Evolutionary conservation across 2,329 filamentous ascomycete genomes (phyloP).

Genomic region (Cryphonectria japonica): DNA sequence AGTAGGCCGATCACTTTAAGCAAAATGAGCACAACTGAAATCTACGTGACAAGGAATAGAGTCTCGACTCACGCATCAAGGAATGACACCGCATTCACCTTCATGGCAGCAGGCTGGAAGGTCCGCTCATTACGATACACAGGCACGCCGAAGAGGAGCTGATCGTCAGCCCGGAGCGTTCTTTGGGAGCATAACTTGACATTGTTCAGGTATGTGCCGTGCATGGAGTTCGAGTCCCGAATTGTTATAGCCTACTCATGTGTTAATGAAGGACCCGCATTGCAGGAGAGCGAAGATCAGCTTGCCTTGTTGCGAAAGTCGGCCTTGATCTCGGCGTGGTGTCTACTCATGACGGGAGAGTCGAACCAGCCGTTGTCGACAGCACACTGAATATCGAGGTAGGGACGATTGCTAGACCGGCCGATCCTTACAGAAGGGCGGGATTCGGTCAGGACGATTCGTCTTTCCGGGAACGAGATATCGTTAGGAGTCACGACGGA

Average conservation of each 20-base stretch:
- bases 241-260: conserved; percentile 47
- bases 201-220: conserved; percentile 55
- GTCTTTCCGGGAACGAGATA: conserved; percentile 28
- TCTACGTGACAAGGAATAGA: background rate
- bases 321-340: conserved; percentile 62
- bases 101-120: conserved; percentile 36
- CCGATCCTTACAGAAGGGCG: conserved; percentile 44
- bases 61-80: conserved; percentile 29
- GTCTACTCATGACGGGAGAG: conserved; percentile 71
- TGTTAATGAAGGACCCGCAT: conserved; percentile 34
- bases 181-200: conserved; percentile 32
- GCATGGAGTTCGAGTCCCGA: conserved; percentile 53
- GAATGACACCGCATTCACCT: conserved; percentile 33
- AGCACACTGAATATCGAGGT: conserved; percentile 37
- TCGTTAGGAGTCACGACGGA: conserved; percentile 17
- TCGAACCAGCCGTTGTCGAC: conserved; percentile 68
- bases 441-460: conserved; percentile 39
- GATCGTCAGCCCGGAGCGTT: conserved; percentile 41
- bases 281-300: conserved; percentile 1
- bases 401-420: conserved; percentile 48
- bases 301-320: conserved; percentile 50
- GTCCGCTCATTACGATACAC: conserved; percentile 42
- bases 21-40: background rate
- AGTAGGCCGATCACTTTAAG: conserved; percentile 9
- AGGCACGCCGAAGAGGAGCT: conserved; percentile 45